A percentile compares a stretch with the other conserved stretches of the same genome.
Evolutionary conservation across 768 basidiomycete genomes (phyloP).

Genomic region (Naganishia kalamii): DNA sequence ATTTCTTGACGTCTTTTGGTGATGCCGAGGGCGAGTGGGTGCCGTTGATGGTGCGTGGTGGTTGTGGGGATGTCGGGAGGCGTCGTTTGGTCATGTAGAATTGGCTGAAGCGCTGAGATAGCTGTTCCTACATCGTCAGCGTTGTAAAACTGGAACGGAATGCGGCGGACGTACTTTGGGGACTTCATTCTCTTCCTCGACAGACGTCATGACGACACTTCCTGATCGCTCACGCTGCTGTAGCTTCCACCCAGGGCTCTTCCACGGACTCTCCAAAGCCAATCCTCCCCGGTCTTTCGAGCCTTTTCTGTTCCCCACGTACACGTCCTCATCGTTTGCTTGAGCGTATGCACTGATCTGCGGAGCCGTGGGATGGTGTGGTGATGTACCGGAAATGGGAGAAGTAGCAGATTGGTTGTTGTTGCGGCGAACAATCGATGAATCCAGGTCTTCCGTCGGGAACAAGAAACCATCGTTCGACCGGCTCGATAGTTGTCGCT

Average conservation of each 20-base stretch:
- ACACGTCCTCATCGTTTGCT: too few relatives aligned
- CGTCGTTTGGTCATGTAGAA: conserved; percentile 1
- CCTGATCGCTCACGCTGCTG: not conserved
- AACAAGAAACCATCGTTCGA: conserved; percentile 11
- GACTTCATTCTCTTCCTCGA: not conserved
- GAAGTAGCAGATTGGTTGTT: too few relatives aligned
- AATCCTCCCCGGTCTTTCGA: not conserved
- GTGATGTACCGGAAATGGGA: not conserved
- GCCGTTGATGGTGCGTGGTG: not conserved
- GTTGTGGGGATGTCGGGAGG: not conserved
- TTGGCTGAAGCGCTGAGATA: not conserved
- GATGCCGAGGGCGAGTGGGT: not conserved
- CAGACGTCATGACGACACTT: not conserved
- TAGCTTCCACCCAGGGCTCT: conserved; percentile 20
- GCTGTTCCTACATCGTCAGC: not conserved
- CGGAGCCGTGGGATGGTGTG: not conserved
- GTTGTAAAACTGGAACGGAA: too few relatives aligned
- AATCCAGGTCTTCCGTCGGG: not conserved
- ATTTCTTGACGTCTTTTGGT: conserved; percentile 11
- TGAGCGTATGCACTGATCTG: not conserved
- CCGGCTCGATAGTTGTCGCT: not conserved
- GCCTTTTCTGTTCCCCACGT: too few relatives aligned
- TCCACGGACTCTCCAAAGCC: conserved; percentile 22
- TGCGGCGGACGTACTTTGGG: not conserved
- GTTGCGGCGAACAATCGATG: too few relatives aligned